These are phyloP conservation scores for Xylona heveae DNA, from an alignment of 495 filamentous ascomycete species.

Conservation along the genomic window DNA sequence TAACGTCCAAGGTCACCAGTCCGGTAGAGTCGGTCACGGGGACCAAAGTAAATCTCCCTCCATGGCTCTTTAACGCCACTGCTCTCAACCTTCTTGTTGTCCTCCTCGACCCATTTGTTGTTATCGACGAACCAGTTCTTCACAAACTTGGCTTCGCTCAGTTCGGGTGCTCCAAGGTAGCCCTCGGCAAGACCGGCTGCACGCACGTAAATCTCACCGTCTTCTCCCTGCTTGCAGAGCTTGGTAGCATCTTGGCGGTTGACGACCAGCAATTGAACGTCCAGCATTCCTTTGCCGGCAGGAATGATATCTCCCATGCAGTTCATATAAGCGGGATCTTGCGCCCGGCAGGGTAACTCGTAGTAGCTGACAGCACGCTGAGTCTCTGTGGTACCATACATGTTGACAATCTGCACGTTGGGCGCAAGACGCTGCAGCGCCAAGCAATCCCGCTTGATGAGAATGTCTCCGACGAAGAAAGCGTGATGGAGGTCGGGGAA, in stretches of 20 bases:
- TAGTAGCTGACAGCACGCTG: slow-evolving; percentile 75
- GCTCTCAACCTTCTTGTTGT: slow-evolving; percentile 25
- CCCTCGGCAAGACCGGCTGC: slow-evolving; percentile 81
- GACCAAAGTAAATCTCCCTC: slow-evolving; percentile 62
- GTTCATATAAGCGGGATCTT: slow-evolving; percentile 47
- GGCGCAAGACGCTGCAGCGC: slow-evolving; percentile 53
- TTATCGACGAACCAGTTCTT: slow-evolving; percentile 76
- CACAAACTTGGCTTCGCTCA: slow-evolving; percentile 67
- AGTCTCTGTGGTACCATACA: slow-evolving; percentile 88
- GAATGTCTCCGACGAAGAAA: slow-evolving; percentile 86
- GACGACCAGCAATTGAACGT: slow-evolving; percentile 85
- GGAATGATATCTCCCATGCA: slow-evolving; percentile 62
- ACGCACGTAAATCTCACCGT: slow-evolving; percentile 74
- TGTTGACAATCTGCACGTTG: slow-evolving; percentile 67
- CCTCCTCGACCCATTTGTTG: slow-evolving; percentile 43
- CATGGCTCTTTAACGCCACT: slow-evolving; percentile 36
- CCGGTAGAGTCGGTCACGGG: slow-evolving; percentile 69
- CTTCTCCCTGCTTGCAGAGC: slow-evolving; percentile 61
- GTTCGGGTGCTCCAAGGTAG: slow-evolving; percentile 48
- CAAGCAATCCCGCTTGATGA: slow-evolving; percentile 76
- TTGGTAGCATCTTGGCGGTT: slow-evolving; percentile 51
- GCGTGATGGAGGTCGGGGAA: slow-evolving; percentile 61
- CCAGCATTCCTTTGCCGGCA: slow-evolving; percentile 73
- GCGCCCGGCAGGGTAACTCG: slow-evolving; percentile 49
- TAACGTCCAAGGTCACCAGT: slow-evolving; percentile 68